Base-by-base conservation (phyloP, 768 basidiomycete species). In the Russula lepida region DNA sequence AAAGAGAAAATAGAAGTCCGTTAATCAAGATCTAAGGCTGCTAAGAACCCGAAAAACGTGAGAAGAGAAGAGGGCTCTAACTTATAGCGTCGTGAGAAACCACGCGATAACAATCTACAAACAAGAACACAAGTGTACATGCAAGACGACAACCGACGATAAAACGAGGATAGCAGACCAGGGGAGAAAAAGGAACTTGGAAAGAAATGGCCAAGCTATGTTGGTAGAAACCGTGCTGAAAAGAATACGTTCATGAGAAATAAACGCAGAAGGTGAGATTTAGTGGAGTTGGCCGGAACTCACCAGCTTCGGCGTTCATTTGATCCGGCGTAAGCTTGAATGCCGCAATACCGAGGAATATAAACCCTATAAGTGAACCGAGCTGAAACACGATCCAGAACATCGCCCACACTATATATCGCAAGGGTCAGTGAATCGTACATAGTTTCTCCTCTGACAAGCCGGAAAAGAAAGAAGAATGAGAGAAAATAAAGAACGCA, bases 311-410 rank as follows among this genome's bases (percentile, higher is more conserved):
- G 9, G 77, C 78, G 64, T 79, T 73, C 85, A 89, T 87, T 70
- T 88, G 74, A 43, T 77, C 79, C 27, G 74, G 70, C 13, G 83
- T 79, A 54, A 78, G 75, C 81, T 83, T 65, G 82, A 95, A 98
- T 4, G 84, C 83, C 59, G 77, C 81, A 41, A 95, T 84, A 17
- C 94, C 94, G 9, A 93, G 74, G 58, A 95, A 78, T 4, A 87
- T 77, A 69, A 94, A 94, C 12, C 84, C 86, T 52, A 84, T 84
- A 50, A 95, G 79, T 11, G 85, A 83, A 1, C 79, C 82, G 30
- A 88, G 67, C 67, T 91, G 84, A 72, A 93, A 94, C 5, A 87
- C 58, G 56, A 94, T 84, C 93, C 92, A 95, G 52, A 90, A 74
- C 8, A 83, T 75, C 6, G 89, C 92, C 93, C 93, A 95, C 48